phyloP scores from a whole-genome alignment of 768 basidiomycete species.

The Kwoniella europaea region DNA sequence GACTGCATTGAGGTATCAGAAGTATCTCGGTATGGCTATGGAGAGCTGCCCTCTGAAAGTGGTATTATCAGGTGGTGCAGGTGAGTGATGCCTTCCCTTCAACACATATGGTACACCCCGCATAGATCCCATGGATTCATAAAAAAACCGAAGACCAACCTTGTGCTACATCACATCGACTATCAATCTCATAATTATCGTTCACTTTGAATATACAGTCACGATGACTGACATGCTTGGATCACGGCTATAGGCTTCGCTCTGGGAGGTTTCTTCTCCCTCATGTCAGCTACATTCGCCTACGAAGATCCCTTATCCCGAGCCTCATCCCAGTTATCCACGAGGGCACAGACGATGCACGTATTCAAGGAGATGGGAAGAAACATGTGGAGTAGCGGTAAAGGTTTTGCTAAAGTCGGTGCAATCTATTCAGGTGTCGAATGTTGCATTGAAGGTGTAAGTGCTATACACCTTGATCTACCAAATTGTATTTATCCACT shows the following conservation, averaged over 20 bases:
- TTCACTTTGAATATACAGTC: too few relatives aligned
- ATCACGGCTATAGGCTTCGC: slow-evolving; percentile 70
- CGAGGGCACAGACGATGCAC: slow-evolving; percentile 75
- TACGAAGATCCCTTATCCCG: slow-evolving; percentile 83
- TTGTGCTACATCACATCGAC: too few relatives aligned
- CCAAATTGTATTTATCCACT: too few relatives aligned
- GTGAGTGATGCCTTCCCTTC: slow-evolving; percentile 61
- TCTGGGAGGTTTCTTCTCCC: slow-evolving; percentile 90
- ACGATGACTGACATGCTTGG: not conserved
- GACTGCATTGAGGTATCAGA: slow-evolving; percentile 78
- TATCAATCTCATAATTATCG: too few relatives aligned
- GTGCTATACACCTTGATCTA: slow-evolving; percentile 56
- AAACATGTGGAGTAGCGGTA: slow-evolving; percentile 87
- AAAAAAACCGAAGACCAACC: too few relatives aligned
- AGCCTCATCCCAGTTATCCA: slow-evolving; percentile 52
- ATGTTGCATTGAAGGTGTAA: slow-evolving; percentile 89
- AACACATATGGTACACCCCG: too few relatives aligned
- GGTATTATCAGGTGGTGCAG: slow-evolving; percentile 76
- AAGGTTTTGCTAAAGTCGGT: slow-evolving; percentile 92
- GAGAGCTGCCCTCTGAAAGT: slow-evolving; percentile 88
- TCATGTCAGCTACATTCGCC: slow-evolving; percentile 93
- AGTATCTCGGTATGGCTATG: slow-evolving; percentile 72
- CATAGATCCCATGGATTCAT: too few relatives aligned
- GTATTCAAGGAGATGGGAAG: slow-evolving; percentile 93
- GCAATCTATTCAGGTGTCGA: slow-evolving; percentile 93